phyloP scores from a whole-genome alignment of 495 filamentous ascomycete species.

The Trichoderma asperelloides region DNA sequence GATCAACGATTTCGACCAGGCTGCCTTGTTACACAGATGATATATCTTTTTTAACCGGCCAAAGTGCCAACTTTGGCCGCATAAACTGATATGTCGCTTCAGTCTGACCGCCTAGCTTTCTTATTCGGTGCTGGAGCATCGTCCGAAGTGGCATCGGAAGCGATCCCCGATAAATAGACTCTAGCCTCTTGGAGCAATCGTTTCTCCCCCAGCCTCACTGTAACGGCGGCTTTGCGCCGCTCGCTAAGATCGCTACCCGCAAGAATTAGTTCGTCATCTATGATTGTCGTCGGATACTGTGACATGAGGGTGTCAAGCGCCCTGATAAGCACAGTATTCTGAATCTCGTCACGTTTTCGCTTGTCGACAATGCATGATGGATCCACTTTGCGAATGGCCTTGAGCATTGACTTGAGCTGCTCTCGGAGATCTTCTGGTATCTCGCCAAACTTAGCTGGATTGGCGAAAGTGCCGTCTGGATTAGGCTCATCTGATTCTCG shows the following conservation, averaged over 20 bases:
- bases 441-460: slow-evolving; percentile 22
- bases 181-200: slow-evolving; percentile 46
- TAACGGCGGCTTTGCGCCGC: slow-evolving; percentile 57
- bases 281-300: slow-evolving; percentile 55
- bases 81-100: background rate
- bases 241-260: slow-evolving; percentile 19
- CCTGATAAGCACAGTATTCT: slow-evolving; percentile 28
- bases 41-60: background rate
- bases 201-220: slow-evolving; percentile 78
- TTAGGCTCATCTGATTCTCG: slow-evolving; percentile 32
- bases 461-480: slow-evolving; percentile 21
- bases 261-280: slow-evolving; percentile 53
- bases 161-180: background rate
- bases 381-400: slow-evolving; percentile 31
- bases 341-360: slow-evolving; percentile 27
- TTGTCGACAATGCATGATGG: slow-evolving; percentile 29
- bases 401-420: slow-evolving; percentile 32
- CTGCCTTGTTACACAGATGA: background rate
- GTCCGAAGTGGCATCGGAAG: background rate
- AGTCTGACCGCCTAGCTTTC: background rate
- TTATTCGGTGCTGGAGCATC: background rate
- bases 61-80: background rate
- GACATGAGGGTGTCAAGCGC: slow-evolving; percentile 34
- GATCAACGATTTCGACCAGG: background rate
- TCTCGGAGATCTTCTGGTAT: slow-evolving; percentile 29